These are phyloP conservation scores for Starmerella cellae DNA, from an alignment of 805 yeast species.

Conservation along the genomic window DNA sequence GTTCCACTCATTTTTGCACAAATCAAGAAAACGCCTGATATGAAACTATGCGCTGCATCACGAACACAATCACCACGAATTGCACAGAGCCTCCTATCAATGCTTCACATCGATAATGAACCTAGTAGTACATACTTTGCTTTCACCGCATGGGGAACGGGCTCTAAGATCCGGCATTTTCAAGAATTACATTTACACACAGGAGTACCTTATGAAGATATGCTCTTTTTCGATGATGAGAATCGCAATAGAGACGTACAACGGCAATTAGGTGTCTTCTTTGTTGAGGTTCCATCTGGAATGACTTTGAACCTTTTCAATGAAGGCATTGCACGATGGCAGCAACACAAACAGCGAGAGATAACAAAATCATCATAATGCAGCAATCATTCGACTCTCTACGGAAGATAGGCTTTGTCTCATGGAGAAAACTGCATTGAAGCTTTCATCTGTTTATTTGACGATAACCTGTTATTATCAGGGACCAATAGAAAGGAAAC, in stretches of 20 bases:
- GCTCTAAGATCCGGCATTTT: conserved; percentile 44
- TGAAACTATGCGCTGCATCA: conserved; percentile 56
- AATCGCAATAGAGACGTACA: conserved; percentile 64
- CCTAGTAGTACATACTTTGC: conserved; percentile 44
- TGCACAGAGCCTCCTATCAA: conserved; percentile 50
- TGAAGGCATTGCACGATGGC: conserved; percentile 20
- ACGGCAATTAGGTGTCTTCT: conserved; percentile 47
- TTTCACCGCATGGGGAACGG: conserved; percentile 30
- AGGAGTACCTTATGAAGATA: conserved; percentile 35
- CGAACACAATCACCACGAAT: conserved; percentile 66
- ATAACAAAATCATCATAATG: background rate
- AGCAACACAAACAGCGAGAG: conserved; percentile 1
- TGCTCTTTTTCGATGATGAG: conserved; percentile 72
- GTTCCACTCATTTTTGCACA: conserved; percentile 50
- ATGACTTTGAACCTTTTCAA: conserved; percentile 12
- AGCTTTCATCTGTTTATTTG: background rate
- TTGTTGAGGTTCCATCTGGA: conserved; percentile 50
- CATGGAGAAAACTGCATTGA: background rate
- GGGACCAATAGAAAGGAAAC: background rate
- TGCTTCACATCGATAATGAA: conserved; percentile 40
- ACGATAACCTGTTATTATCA: no score
- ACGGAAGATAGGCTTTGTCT: background rate
- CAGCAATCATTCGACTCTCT: no score
- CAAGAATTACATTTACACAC: conserved; percentile 36
- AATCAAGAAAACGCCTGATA: conserved; percentile 34